Base-by-base conservation (phyloP, 1,284 basidiomycete species). In the Cerrena zonata region DNA sequence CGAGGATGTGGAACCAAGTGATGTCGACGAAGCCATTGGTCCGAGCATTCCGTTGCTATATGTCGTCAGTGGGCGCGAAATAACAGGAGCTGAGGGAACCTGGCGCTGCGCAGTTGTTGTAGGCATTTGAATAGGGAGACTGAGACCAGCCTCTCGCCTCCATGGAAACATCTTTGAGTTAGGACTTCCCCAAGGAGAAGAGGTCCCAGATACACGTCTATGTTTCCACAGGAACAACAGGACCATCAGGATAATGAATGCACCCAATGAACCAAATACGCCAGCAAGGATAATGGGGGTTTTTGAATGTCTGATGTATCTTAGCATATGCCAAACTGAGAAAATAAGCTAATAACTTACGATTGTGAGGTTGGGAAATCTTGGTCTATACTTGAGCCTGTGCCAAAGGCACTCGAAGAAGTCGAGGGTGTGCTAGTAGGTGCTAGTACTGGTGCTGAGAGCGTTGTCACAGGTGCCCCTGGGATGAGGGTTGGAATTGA, bases 101-200 rank as follows among this genome's bases (percentile, higher is more conserved):
- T 34, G 7, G 7, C 30, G 7, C 15, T 34, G 7, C 7, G 30
- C 21, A 10, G 7, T 41, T 18, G 10, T 7, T 10, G 43, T 10
- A 23, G 43, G 43, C 15, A 23, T 45, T 45, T 45, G 43, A 45
- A 45, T 45, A 7, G 23, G 43, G 5, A 45, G 15, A 5, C 43
- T 45, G 5, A 23, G 11, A 23, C 18, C 18, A 23, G 11, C 7
- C 30, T 15, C 7, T 7, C 30, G 30, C 15, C 7, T 7, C 15
- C 30, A 15, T 7, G 30, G 30, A n/a, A n/a, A n/a, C n/a, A n/a
- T n/a, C n/a, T n/a, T n/a, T n/a, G n/a, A n/a, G n/a, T n/a, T n/a
- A n/a, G n/a, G n/a, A n/a, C n/a, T n/a, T n/a, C n/a, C n/a, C 30
- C 30, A 34, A 15, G 7, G 7, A 15, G 15, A 34, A 15, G 30